Conservation (phyloP, 306 rosid species). For the Quercus engelmannii region DNA sequence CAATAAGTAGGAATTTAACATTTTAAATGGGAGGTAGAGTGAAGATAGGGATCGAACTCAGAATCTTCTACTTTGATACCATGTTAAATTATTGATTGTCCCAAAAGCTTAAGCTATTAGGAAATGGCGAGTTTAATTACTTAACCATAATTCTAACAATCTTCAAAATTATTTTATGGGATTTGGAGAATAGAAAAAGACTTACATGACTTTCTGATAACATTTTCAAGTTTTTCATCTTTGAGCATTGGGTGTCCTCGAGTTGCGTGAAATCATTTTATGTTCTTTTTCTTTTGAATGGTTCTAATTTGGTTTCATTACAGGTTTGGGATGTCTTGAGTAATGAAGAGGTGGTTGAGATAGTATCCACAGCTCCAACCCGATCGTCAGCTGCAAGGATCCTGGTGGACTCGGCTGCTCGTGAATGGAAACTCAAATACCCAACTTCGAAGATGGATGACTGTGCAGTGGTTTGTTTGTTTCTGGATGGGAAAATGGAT, state of each 20-base stretch:
- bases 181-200: neutral
- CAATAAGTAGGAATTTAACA: too few species aligned
- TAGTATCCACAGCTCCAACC: conserved; percentile 64
- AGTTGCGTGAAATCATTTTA: neutral
- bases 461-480: conserved; percentile 90
- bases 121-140: too few species aligned
- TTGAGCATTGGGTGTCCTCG: neutral
- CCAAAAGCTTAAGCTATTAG: too few species aligned
- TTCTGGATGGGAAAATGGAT: conserved; percentile 94
- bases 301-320: neutral
- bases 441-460: conserved; percentile 98
- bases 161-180: neutral
- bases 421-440: conserved; percentile 84
- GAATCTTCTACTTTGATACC: accelerated
- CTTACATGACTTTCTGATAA: neutral
- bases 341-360: conserved; percentile 93
- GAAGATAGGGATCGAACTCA: too few species aligned
- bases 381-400: conserved; percentile 74
- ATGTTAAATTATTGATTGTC: too few species aligned
- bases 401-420: conserved; percentile 84
- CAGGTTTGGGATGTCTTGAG: conserved; percentile 98
- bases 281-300: neutral
- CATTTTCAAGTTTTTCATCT: neutral
- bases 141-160: too few species aligned
- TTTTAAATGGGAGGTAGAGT: too few species aligned